Base-by-base conservation (phyloP, 495 filamentous ascomycete genomes). In the Evernia prunastri region DNA sequence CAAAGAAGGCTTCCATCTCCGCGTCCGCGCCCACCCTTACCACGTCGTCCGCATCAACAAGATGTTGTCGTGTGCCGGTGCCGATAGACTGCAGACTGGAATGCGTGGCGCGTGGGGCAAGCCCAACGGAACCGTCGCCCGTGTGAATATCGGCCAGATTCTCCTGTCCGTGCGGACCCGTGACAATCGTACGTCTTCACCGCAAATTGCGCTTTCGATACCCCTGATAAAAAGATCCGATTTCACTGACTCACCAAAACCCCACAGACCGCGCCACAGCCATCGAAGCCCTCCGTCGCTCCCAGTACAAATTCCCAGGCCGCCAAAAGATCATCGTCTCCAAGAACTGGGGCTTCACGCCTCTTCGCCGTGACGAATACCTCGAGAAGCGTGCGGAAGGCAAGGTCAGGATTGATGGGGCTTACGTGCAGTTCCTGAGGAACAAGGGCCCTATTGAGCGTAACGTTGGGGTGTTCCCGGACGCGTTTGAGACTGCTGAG, bases 1-100 rank as follows among this genome's bases (percentile, higher is more conserved):
- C 81, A 98, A 98, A 87, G 94, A 98, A 88, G 85, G 87, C 80
- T 98, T 98, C 91, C 94, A 98, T 80, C 82, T 98, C 73, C 92
- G 94, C 72, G 88, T 98, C 77, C 93, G 94, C 77, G 93, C 91
- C 73, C 94, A 97, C 86, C 94, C 94, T 67, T 96, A 89, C 91
- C 94, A 98, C 83, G 93, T 97, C 80, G 86, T 97, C 83, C 94
- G 94, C 80, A 98, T 98, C 91, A 98, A 98, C 90, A 98, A 98
- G 86, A 97, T 98, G 94, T 90, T 98, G 88, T 97, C 93, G 68
- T 97, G 94, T 78, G 94, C 94, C 72, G 94, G 94, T 81, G 94
- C 94, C 86, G 94, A 98, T 97, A 87, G 94, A 85, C 86, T 98
- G 74, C 94, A 98, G 80, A 97, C 94, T 67, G 94, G 94, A 81